phyloP scores from a whole-genome alignment of 2,329 filamentous ascomycete species.

The Colletotrichum sp. region DNA sequence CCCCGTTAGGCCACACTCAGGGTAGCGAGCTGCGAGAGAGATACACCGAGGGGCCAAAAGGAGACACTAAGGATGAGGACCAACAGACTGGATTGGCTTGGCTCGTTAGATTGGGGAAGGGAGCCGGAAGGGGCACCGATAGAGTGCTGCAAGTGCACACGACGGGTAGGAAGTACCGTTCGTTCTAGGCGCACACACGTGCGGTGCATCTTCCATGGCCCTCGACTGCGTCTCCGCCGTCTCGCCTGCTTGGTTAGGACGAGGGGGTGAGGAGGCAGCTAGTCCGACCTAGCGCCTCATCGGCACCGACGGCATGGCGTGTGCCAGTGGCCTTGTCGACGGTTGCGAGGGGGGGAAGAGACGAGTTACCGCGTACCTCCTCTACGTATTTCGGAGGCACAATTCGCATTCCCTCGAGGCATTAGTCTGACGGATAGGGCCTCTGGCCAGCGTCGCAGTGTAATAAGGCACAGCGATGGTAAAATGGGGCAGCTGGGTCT shows the following conservation, averaged over 20 bases:
- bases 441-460: conserved; percentile 11
- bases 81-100: conserved; percentile 25
- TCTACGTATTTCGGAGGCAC: conserved; percentile 9
- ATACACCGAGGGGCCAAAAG: conserved; percentile 22
- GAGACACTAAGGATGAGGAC: conserved; percentile 21
- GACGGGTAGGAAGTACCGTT: conserved; percentile 23
- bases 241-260: conserved; percentile 6
- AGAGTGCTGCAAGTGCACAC: conserved; percentile 21
- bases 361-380: not conserved
- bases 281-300: conserved; percentile 13
- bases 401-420: conserved; percentile 9
- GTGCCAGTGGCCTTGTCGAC: conserved; percentile 7
- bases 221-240: conserved; percentile 16
- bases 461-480: conserved; percentile 21
- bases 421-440: conserved; percentile 19
- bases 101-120: conserved; percentile 23
- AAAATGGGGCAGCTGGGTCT: conserved; percentile 13
- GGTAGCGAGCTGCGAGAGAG: conserved; percentile 23
- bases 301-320: conserved; percentile 21
- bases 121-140: conserved; percentile 24
- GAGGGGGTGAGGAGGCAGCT: conserved; percentile 1
- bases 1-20: conserved; percentile 13
- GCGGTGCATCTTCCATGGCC: conserved; percentile 12
- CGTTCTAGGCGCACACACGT: conserved; percentile 24
- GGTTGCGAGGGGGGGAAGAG: conserved; percentile 3